Evolutionary conservation across 306 rosid species (phyloP).

Genomic region (Styphnolobium japonicum): DNA sequence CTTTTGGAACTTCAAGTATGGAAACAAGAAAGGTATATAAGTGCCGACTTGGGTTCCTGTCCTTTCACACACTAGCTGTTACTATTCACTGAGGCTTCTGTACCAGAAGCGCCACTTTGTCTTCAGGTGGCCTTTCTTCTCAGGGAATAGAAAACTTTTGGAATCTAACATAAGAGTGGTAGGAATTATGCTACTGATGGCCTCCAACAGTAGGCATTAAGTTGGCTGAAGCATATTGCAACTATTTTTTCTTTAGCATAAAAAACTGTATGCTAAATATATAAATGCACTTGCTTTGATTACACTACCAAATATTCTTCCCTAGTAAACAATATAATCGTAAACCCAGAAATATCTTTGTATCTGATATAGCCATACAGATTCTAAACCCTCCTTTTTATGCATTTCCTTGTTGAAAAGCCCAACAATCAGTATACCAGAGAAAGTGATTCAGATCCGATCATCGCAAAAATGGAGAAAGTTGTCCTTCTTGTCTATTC

Average conservation of each 20-base stretch:
- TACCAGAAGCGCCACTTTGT: neutral
- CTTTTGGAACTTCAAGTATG: neutral
- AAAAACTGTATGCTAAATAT: neutral
- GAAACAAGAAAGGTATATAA: neutral
- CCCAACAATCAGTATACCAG: neutral
- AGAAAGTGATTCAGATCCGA: neutral
- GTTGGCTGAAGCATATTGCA: too few relatives aligned
- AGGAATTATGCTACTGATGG: too few relatives aligned
- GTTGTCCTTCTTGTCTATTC: neutral
- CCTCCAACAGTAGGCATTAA: too few relatives aligned
- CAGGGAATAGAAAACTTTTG: neutral
- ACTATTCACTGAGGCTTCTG: too few relatives aligned
- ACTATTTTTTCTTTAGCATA: too few relatives aligned
- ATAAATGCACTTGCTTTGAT: neutral
- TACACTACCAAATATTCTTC: neutral
- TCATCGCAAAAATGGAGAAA: slow-evolving; percentile 29
- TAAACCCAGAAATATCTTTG: too few relatives aligned
- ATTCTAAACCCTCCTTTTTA: neutral
- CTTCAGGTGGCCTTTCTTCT: neutral
- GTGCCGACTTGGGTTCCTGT: neutral
- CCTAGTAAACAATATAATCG: neutral
- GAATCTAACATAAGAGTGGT: too few relatives aligned
- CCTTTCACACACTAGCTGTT: neutral
- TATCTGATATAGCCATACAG: neutral
- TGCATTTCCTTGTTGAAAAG: slow-evolving; percentile 16